Percentiles rank a stretch among this genome's conserved stretches.
Conservation (phyloP, 1,139 yeast species). For the Protomyces inundatus region DNA sequence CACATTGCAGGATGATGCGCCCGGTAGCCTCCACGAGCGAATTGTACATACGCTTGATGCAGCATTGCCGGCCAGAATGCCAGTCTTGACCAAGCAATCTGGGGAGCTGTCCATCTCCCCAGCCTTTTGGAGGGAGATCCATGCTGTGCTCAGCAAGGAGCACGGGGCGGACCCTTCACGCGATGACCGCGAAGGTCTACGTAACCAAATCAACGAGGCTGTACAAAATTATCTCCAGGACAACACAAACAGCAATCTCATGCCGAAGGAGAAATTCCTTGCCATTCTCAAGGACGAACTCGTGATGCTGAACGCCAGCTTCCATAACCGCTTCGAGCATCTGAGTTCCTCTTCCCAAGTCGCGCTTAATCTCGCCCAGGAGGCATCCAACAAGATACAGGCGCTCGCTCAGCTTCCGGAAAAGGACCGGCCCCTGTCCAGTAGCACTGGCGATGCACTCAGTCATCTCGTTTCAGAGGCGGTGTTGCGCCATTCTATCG, state of each 20-base stretch:
- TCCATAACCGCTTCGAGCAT: neutral
- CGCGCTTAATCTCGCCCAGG: neutral
- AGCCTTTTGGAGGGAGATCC: neutral
- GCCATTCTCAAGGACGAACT: neutral
- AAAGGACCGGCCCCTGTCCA: neutral
- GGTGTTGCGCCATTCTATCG: slow-evolving; percentile 28
- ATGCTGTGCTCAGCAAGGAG: neutral
- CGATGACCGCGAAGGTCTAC: neutral
- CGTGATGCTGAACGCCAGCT: neutral
- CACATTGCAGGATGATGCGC: neutral
- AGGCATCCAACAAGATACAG: neutral
- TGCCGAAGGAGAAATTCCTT: neutral
- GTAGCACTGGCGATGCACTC: neutral
- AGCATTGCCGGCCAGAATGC: neutral
- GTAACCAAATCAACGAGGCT: neutral
- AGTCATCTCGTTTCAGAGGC: neutral
- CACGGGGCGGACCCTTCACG: too few species aligned
- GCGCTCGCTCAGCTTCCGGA: neutral
- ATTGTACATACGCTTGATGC: neutral
- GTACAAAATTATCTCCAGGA: neutral
- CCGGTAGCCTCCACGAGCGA: neutral
- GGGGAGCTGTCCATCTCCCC: neutral
- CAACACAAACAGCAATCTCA: neutral
- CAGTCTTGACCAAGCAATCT: neutral
- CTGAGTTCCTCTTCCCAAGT: neutral